These are phyloP conservation scores for Beauveria varroae DNA, from an alignment of 2,329 filamentous ascomycete genomes.

Conservation along the genomic window DNA sequence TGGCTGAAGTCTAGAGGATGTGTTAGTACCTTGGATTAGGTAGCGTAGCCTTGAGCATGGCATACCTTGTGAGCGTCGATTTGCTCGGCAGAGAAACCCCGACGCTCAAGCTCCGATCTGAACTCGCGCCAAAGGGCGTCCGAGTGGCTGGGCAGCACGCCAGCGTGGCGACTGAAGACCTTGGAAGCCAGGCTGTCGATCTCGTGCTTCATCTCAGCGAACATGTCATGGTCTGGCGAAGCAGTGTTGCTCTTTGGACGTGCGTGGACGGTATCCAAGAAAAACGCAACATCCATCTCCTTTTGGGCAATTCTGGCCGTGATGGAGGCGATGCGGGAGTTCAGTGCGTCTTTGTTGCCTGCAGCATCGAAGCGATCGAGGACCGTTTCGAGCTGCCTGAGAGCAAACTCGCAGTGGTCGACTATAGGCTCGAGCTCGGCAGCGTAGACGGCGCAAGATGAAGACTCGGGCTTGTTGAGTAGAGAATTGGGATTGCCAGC, in stretches of 20 bases:
- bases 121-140: slow-evolving; percentile 53
- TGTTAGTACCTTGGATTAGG: slow-evolving; percentile 14
- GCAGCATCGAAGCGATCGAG: slow-evolving; percentile 38
- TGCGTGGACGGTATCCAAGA: slow-evolving; percentile 51
- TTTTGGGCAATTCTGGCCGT: slow-evolving; percentile 42
- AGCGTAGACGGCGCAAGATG: slow-evolving; percentile 32
- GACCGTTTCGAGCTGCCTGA: slow-evolving; percentile 47
- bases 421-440: slow-evolving; percentile 45
- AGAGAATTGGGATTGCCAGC: slow-evolving; percentile 48
- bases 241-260: slow-evolving; percentile 35
- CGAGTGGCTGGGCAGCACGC: slow-evolving; percentile 34
- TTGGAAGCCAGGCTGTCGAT: slow-evolving; percentile 49
- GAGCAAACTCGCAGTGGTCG: slow-evolving; percentile 46
- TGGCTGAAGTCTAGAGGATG: slow-evolving; percentile 43
- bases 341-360: slow-evolving; percentile 25
- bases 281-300: slow-evolving; percentile 45
- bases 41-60: slow-evolving; percentile 33
- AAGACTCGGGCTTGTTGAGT: slow-evolving; percentile 35
- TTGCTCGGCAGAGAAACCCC: slow-evolving; percentile 50
- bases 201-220: slow-evolving; percentile 52
- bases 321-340: slow-evolving; percentile 34
- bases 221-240: slow-evolving; percentile 30
- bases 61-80: slow-evolving; percentile 52
- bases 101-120: slow-evolving; percentile 47
- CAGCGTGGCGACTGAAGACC: slow-evolving; percentile 37